Base-by-base conservation (phyloP, 2,329 filamentous ascomycete genomes). In the Ustilaginoidea virens region DNA sequence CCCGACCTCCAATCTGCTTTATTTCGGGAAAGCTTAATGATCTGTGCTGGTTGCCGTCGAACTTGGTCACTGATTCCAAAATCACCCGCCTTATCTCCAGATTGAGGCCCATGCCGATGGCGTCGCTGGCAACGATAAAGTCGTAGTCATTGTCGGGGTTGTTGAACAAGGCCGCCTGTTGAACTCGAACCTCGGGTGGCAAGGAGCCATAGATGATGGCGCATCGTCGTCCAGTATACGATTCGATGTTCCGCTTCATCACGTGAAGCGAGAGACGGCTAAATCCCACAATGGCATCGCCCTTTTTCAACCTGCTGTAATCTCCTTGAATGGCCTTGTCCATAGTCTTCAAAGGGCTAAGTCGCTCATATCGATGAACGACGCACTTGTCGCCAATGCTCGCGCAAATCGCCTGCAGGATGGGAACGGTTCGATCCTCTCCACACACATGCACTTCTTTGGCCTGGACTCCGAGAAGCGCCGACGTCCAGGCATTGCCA, bases 71-170 rank as follows among this genome's bases (percentile, higher is more conserved):
- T 1, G 76, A 65, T 44, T 93, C 82, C 39, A 98, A 90, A 30
- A 98, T 70, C 35, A 98, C 69, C 16, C 92, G 79, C 47, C 85
- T 90, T 48, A 94, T 83, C 53, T 74, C 85, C 49, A 98, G 56
- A 45, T 98, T 98, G 14, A 98, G 60, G 1, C 92, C 90, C 87
- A 98, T 96, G 21, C 90, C 90, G 36, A 98, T 87, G 26, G 90
- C 90, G 53, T 94, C 85, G 42, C 83, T 94, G 7, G 92, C 90
- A 16, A 90, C 86, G 5, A 98, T 62, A 41, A 75, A 92, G 48
- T 98, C 90, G 47, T 94, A 98, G 34, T 94, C 86, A 48, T 92
- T 98, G 47, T 92, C 55, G 0, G 85, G 86, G 38, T 96, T 81
- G 46, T 98, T 98, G 63, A 98, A 98, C 0, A 96, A 62, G 11